A percentile compares a stretch with the other conserved stretches of the same genome.
Conservation (phyloP, 768 basidiomycete genomes). For the Lentinula lateritia region DNA sequence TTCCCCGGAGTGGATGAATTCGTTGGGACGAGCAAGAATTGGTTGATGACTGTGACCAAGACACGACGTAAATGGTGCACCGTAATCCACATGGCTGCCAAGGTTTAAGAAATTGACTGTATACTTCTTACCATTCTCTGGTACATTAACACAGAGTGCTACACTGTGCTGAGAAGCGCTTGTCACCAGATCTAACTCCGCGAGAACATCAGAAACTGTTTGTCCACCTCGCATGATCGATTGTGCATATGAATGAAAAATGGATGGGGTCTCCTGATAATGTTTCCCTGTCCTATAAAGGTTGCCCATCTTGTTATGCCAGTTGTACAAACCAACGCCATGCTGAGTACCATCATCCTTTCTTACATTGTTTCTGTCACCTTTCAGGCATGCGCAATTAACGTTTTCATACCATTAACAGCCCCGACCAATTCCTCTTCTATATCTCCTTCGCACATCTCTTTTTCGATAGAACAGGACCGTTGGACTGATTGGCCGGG, state of each 20-base stretch:
- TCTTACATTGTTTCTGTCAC: not conserved
- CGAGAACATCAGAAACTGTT: no score
- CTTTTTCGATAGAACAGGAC: constrained; percentile 68
- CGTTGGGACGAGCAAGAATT: no score
- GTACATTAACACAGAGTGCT: no score
- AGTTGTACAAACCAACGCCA: not conserved
- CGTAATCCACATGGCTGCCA: no score
- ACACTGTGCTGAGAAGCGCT: no score
- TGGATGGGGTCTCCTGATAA: not conserved
- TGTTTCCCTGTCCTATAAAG: not conserved
- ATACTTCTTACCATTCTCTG: no score
- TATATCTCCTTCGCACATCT: constrained; percentile 44
- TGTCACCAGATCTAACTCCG: no score
- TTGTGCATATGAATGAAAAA: not conserved
- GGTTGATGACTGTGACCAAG: no score
- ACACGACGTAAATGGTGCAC: no score
- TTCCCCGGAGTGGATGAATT: no score
- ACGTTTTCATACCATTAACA: constrained; percentile 19
- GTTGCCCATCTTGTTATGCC: not conserved
- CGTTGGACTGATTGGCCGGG: constrained; percentile 68
- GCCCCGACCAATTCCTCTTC: constrained; percentile 28
- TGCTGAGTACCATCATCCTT: not conserved
- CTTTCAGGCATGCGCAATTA: not conserved
- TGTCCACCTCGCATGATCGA: not conserved
- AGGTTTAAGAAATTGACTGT: no score